Evolutionary conservation across 371 early-diverging fungal species (phyloP), one percentile per base, ranked within the genome.

Genomic region (Actinomortierella wolfii): DNA sequence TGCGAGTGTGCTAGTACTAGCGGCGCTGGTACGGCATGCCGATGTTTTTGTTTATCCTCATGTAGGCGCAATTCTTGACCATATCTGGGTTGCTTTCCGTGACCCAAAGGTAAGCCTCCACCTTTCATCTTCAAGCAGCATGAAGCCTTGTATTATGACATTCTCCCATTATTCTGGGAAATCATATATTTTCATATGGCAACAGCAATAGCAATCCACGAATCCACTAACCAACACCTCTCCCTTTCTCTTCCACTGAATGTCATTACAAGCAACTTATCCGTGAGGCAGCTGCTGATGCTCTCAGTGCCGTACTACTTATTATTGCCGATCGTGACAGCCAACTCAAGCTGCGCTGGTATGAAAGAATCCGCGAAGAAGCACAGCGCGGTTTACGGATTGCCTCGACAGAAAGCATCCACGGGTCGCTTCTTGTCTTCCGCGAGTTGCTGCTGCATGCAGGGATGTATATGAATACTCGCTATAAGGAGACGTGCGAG

Each of bases 241-340:
- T n/a, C n/a, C n/a, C n/a, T n/a, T n/a, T n/a, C n/a, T n/a, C n/a
- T n/a, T n/a, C n/a, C n/a, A n/a, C n/a, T n/a, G n/a, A n/a, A n/a
- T n/a, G n/a, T n/a, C 26, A 17, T n/a, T 26, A 29, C 3, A 50
- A 84, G 85, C 80, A 82, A 56, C 77, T 81, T 18, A 92, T 93
- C 48, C 85, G 97, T 51, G 92, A 92, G 57, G 89, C 91, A n/a
- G 97, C 95, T 0, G 93, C 92, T 7, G 93, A 95, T 39, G 91
- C 93, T 46, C 78, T 97, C 20, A 88, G 88, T 25, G 93, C 92
- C 5, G 94, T 94, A 51, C 76, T 98, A 42, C 79, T 86, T 39
- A 88, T 97, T 26, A 85, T 96, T 2, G 86, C 92, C 42, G 86
- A 88, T 24, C 87, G 95, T 34, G 97, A 97, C 47, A 89, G 82